phyloP scores from a whole-genome alignment of 1,284 basidiomycete genomes.

The Fomitopsis palustris region DNA sequence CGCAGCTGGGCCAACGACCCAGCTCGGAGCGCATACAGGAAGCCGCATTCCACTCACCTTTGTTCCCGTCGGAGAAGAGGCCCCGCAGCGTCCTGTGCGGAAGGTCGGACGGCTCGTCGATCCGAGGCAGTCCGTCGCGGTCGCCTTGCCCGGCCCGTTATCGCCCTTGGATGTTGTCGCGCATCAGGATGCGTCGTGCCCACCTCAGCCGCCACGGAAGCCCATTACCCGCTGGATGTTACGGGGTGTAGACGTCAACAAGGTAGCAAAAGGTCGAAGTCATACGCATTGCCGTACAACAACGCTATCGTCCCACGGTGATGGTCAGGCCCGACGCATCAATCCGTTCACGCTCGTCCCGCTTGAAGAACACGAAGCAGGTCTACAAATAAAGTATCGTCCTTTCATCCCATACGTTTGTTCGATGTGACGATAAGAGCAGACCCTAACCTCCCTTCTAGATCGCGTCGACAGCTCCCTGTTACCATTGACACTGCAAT shows the following conservation, averaged over 20 bases:
- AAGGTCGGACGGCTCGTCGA: not conserved
- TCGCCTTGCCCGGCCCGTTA: not conserved
- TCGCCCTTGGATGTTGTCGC: not conserved
- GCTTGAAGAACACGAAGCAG: not conserved
- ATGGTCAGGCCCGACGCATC: not conserved
- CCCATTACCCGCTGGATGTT: slow-evolving; percentile 2
- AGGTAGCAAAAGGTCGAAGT: not conserved
- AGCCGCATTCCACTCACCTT: not conserved
- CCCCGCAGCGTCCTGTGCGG: not conserved
- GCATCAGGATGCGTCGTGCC: not conserved
- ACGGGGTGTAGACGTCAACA: not conserved
- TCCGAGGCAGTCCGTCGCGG: not conserved
- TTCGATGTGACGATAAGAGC: not conserved
- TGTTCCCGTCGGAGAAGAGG: not conserved
- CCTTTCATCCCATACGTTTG: not conserved
- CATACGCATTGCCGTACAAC: not conserved
- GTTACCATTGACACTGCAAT: no score
- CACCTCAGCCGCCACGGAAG: not conserved
- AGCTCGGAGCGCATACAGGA: slow-evolving; percentile 4
- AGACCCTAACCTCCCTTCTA: not conserved
- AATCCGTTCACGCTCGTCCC: slow-evolving; percentile 3
- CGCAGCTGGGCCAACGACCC: not conserved
- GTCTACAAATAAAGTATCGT: not conserved
- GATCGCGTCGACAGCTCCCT: not conserved
- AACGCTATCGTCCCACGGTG: not conserved